Conservation (phyloP, 1,284 basidiomycete genomes). For the Ustilago cynodontis region DNA sequence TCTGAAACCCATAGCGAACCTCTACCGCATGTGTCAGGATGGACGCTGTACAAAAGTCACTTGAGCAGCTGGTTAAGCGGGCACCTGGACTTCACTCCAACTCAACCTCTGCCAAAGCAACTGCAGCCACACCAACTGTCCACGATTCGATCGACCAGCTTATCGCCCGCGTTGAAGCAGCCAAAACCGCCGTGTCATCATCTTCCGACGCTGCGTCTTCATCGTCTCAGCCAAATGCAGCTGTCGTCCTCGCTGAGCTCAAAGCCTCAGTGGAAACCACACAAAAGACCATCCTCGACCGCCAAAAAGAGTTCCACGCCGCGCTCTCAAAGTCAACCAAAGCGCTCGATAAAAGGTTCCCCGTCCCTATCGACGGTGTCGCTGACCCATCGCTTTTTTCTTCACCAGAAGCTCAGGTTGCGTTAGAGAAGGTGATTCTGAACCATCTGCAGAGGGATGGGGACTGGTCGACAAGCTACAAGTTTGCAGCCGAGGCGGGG, state of each 20-base stretch:
- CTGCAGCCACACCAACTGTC: constrained; percentile 35
- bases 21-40: too few relatives aligned
- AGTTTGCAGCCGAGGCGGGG: constrained; percentile 47
- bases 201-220: constrained; percentile 3
- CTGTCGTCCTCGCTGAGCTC: constrained; percentile 39
- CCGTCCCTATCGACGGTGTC: constrained; percentile 54
- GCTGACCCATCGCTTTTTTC: constrained; percentile 60
- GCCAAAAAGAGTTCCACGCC: constrained; percentile 60
- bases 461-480: constrained; percentile 48
- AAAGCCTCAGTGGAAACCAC: constrained; percentile 39
- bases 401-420: constrained; percentile 39
- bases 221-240: constrained; percentile 17
- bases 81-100: constrained; percentile 47
- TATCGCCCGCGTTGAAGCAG: constrained; percentile 54
- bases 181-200: constrained; percentile 36
- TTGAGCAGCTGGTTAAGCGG: constrained; percentile 53
- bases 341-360: constrained; percentile 62
- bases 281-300: constrained; percentile 53
- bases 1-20: not conserved
- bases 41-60: constrained; percentile 64
- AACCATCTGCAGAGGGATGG: constrained; percentile 64
- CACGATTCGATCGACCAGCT: constrained; percentile 59
- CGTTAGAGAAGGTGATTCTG: constrained; percentile 55
- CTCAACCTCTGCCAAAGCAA: constrained; percentile 41
- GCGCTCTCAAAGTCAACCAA: constrained; percentile 59